Percentiles rank a stretch among this genome's conserved stretches.
Conservation (phyloP, 148 eudicot species). For the Fagopyrum tataricum region DNA sequence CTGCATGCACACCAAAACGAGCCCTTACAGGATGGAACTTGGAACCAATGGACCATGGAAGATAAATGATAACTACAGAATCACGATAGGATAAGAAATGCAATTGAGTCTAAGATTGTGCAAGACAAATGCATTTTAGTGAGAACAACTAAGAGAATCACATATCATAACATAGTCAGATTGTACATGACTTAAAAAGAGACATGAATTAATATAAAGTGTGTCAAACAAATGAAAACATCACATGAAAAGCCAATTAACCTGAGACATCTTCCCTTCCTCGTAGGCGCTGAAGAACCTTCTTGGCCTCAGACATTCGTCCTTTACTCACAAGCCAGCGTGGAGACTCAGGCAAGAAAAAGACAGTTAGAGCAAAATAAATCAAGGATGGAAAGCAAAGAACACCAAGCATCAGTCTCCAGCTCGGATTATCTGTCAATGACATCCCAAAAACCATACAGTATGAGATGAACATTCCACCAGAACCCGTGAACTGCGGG, state of each 20-base stretch:
- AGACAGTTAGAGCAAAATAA: slow-evolving; percentile 39
- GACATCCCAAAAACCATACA: slow-evolving; percentile 66
- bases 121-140: not conserved
- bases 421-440: slow-evolving; percentile 44
- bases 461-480: slow-evolving; percentile 60
- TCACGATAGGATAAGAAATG: not conserved
- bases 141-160: not conserved
- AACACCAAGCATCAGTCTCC: slow-evolving; percentile 71
- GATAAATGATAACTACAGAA: not conserved
- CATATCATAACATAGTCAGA: not conserved
- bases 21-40: not conserved
- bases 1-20: not conserved
- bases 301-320: slow-evolving; percentile 54
- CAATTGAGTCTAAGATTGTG: not conserved
- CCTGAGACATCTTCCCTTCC: slow-evolving; percentile 69
- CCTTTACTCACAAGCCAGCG: slow-evolving; percentile 84
- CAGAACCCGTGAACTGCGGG: slow-evolving; percentile 58
- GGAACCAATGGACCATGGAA: not conserved
- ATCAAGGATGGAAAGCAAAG: slow-evolving; percentile 43
- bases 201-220: not conserved
- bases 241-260: slow-evolving; percentile 21
- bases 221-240: not conserved
- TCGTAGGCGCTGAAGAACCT: slow-evolving; percentile 55
- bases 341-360: slow-evolving; percentile 74
- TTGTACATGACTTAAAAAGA: not conserved